These are phyloP conservation scores for Allantophomopsis lycopodina DNA, from an alignment of 2,329 filamentous ascomycete genomes.

Conservation along the genomic window DNA sequence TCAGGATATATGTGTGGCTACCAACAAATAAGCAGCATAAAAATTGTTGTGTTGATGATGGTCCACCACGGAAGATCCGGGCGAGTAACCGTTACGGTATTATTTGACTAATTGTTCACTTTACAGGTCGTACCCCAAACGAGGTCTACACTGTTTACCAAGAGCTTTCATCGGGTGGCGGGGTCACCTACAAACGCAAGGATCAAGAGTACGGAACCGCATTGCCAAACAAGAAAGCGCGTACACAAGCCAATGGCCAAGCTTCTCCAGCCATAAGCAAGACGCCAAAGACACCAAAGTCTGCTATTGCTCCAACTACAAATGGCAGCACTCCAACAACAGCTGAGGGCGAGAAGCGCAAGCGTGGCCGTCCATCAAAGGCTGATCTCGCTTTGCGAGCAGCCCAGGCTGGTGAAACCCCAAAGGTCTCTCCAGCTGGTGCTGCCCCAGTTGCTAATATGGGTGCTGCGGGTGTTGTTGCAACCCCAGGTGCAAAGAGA, in stretches of 20 bases:
- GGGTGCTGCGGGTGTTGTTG: background rate
- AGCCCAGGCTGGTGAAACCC: conserved; percentile 1
- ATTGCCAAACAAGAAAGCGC: background rate
- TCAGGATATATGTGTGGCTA: background rate
- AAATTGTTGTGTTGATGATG: background rate
- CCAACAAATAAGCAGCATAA: background rate
- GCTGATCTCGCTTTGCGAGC: conserved; percentile 3
- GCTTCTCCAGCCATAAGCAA: background rate
- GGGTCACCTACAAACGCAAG: background rate
- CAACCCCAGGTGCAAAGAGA: background rate
- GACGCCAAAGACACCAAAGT: background rate
- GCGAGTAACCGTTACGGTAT: too few species aligned
- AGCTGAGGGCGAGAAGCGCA: background rate
- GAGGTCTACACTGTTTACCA: background rate
- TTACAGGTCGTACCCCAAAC: background rate
- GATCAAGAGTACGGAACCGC: background rate
- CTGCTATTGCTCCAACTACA: conserved; percentile 1
- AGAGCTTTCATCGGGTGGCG: background rate
- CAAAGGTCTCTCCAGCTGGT: background rate
- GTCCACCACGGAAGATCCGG: too few species aligned
- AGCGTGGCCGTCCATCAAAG: conserved; percentile 5
- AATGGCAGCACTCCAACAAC: conserved; percentile 1
- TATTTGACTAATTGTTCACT: background rate
- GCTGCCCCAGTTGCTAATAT: background rate
- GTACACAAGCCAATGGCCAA: background rate